Evolutionary conservation across 768 basidiomycete genomes (phyloP).

Genomic region (Tylopilus balloui): DNA sequence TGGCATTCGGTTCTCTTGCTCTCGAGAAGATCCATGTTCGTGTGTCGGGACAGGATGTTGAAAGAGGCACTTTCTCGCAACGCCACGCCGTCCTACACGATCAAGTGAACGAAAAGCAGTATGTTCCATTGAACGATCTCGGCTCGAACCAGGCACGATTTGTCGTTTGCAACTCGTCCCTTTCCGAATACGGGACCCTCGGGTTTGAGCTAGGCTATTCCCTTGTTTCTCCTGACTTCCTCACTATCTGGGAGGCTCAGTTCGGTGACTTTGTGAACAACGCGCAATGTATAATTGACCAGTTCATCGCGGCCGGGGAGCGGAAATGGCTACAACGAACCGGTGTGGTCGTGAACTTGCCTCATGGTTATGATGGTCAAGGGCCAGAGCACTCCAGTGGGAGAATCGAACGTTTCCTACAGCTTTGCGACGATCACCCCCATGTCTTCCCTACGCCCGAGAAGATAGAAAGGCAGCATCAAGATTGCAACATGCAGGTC

Average conservation of each 20-base stretch:
- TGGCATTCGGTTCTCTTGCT: constrained; percentile 91
- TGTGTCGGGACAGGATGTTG: constrained; percentile 96
- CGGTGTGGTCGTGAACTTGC: constrained; percentile 83
- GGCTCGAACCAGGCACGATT: constrained; percentile 87
- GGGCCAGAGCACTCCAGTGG: constrained; percentile 98
- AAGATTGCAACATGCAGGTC: constrained; percentile 99
- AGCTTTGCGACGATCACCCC: constrained; percentile 97
- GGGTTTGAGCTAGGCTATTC: constrained; percentile 99
- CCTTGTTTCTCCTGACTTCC: constrained; percentile 86
- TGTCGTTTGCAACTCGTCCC: constrained; percentile 92
- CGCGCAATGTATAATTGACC: constrained; percentile 96
- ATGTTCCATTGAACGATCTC: constrained; percentile 85
- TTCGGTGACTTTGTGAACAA: constrained; percentile 99
- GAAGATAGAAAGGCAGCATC: constrained; percentile 92
- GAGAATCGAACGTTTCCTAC: constrained; percentile 92
- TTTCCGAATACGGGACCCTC: constrained; percentile 92
- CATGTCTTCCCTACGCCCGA: constrained; percentile 81
- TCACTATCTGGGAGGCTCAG: constrained; percentile 98
- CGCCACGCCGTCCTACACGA: constrained; percentile 97
- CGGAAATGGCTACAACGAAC: constrained; percentile 96
- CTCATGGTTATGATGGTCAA: constrained; percentile 97
- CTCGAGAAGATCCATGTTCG: constrained; percentile 93
- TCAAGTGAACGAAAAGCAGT: constrained; percentile 87
- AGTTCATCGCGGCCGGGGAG: constrained; percentile 97
- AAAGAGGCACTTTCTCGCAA: constrained; percentile 98